Conservation (phyloP, 2,329 filamentous ascomycete genomes). For the Colletotrichum cuscutae region DNA sequence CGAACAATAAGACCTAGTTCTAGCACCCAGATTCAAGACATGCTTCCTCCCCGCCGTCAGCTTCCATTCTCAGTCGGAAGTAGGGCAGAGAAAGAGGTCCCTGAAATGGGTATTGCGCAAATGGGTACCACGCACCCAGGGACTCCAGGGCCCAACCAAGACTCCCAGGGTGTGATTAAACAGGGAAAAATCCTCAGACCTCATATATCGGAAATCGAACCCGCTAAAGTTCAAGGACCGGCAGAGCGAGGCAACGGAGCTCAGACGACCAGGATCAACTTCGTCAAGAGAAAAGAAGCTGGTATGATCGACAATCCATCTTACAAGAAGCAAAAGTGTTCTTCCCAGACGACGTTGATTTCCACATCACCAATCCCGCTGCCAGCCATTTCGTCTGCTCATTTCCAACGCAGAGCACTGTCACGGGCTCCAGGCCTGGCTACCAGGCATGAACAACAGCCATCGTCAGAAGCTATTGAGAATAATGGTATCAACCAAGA, state of each 20-base stretch:
- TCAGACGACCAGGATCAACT: background rate
- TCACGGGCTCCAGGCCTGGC: background rate
- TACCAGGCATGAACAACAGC: background rate
- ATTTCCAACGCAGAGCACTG: background rate
- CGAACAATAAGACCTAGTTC: background rate
- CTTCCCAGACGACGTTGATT: background rate
- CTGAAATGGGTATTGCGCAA: background rate
- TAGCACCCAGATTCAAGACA: background rate
- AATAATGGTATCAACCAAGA: background rate
- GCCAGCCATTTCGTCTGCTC: background rate
- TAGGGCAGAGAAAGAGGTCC: background rate
- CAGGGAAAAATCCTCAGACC: background rate
- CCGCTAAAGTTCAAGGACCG: background rate
- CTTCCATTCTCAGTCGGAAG: background rate
- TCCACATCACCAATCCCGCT: background rate
- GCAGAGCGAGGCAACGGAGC: background rate
- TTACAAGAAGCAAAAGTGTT: conserved; percentile 8
- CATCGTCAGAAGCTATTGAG: background rate
- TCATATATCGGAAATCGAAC: background rate
- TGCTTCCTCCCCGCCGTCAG: conserved; percentile 9
- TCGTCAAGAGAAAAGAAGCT: background rate
- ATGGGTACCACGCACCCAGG: background rate
- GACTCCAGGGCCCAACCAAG: too few species aligned
- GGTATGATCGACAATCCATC: background rate
- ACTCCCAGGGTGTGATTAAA: background rate